Percentiles rank a stretch among this genome's conserved stretches.
These are phyloP conservation scores for Uromyces viciae-fabae DNA, from an alignment of 1,284 basidiomycete genomes.

Conservation along the genomic window DNA sequence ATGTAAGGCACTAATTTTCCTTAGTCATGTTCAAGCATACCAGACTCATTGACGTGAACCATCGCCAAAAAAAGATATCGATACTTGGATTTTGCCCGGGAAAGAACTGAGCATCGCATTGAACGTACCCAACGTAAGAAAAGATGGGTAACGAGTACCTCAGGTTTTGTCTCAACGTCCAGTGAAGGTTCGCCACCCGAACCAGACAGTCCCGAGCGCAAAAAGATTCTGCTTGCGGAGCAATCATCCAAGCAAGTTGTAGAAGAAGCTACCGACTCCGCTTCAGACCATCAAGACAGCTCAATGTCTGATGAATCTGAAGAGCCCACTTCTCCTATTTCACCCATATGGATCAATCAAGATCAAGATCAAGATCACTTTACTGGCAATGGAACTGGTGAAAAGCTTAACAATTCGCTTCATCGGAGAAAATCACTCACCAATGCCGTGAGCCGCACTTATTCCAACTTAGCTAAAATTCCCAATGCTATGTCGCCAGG, in stretches of 20 bases:
- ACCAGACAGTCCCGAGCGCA: not conserved
- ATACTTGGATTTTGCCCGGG: slow-evolving; percentile 38
- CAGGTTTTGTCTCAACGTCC: not conserved
- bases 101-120: slow-evolving; percentile 39
- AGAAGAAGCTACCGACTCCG: not conserved
- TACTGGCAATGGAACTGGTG: too few relatives aligned
- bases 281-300: not conserved
- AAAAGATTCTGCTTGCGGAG: not conserved
- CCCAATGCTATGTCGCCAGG: not conserved
- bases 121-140: slow-evolving; percentile 9
- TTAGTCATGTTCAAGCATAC: not conserved
- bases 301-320: not conserved
- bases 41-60: not conserved
- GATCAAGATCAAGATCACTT: too few relatives aligned
- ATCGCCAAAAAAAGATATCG: slow-evolving; percentile 8
- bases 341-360: not conserved
- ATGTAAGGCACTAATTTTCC: slow-evolving; percentile 47
- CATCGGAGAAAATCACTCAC: not conserved
- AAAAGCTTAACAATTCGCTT: not conserved
- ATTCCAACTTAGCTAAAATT: slow-evolving; percentile 2
- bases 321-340: not conserved
- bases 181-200: not conserved
- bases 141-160: not conserved
- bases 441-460: not conserved
- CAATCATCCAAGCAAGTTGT: too few relatives aligned